These are phyloP conservation scores for Oidiodendron maius DNA, from an alignment of 495 filamentous ascomycete species.

Conservation along the genomic window DNA sequence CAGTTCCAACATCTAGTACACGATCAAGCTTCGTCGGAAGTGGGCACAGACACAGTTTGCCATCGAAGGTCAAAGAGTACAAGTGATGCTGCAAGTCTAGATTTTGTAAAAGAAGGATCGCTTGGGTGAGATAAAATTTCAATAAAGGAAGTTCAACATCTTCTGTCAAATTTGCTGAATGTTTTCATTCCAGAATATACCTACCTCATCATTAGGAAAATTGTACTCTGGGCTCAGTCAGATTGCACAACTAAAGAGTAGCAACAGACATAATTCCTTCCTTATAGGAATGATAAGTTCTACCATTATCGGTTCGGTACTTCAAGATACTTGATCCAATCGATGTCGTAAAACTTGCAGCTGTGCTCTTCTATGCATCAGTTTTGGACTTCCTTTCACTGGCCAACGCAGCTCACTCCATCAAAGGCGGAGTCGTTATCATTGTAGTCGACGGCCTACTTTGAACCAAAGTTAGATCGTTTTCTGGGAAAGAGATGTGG, in stretches of 20 bases:
- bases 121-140: background rate
- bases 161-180: background rate
- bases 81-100: constrained; percentile 46
- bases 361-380: background rate
- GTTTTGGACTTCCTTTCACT: background rate
- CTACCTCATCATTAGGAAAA: background rate
- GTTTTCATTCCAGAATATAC: background rate
- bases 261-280: constrained; percentile 22
- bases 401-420: background rate
- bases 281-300: constrained; percentile 31
- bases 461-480: too few relatives aligned
- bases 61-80: constrained; percentile 35
- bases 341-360: constrained; percentile 16
- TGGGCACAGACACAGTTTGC: constrained; percentile 35
- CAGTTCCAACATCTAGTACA: constrained; percentile 13
- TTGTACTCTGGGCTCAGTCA: background rate
- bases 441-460: background rate
- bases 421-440: background rate
- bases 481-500: too few relatives aligned
- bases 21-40: constrained; percentile 18
- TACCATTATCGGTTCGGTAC: constrained; percentile 24
- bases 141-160: background rate
- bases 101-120: constrained; percentile 4
- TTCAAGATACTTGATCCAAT: constrained; percentile 24
- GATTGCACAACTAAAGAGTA: background rate